Evolutionary conservation across 2,329 filamentous ascomycete genomes (phyloP).

Genomic region (Camillea tinctor): DNA sequence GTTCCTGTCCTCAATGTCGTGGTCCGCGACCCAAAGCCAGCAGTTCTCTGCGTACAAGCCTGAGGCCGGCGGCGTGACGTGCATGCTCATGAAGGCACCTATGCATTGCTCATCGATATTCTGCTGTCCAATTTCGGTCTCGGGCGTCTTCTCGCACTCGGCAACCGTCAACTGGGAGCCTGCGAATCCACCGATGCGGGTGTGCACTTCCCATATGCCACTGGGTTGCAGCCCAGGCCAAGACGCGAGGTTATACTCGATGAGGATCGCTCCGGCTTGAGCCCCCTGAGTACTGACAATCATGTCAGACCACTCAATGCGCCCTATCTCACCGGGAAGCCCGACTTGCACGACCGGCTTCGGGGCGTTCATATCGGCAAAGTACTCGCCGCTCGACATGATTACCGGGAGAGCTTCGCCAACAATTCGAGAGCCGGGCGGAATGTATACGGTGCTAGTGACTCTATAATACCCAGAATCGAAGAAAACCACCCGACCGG

Average conservation of each 20-base stretch:
- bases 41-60: conserved; percentile 44
- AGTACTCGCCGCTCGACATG: conserved; percentile 49
- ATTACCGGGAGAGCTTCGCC: conserved; percentile 58
- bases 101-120: conserved; percentile 35
- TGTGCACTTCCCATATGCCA: conserved; percentile 75
- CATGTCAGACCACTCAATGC: conserved; percentile 62
- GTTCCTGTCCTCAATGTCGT: conserved; percentile 49
- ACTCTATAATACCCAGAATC: conserved; percentile 63
- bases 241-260: conserved; percentile 61
- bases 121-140: conserved; percentile 21
- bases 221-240: conserved; percentile 34
- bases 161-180: conserved; percentile 67
- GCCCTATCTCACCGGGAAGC: conserved; percentile 52
- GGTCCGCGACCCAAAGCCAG: conserved; percentile 44
- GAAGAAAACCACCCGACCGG: conserved; percentile 57
- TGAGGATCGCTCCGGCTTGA: conserved; percentile 58
- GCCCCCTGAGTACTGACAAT: conserved; percentile 60
- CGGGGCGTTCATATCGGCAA: conserved; percentile 51
- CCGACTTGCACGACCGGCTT: conserved; percentile 58
- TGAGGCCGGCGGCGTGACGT: conserved; percentile 39
- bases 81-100: conserved; percentile 43
- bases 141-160: conserved; percentile 53
- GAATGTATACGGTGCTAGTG: conserved; percentile 51
- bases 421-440: conserved; percentile 52
- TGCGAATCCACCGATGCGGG: conserved; percentile 70